A percentile compares a stretch with the other conserved stretches of the same genome.
Conservation (phyloP, 2,329 filamentous ascomycete genomes). For the Botryosphaeria dothidea region DNA sequence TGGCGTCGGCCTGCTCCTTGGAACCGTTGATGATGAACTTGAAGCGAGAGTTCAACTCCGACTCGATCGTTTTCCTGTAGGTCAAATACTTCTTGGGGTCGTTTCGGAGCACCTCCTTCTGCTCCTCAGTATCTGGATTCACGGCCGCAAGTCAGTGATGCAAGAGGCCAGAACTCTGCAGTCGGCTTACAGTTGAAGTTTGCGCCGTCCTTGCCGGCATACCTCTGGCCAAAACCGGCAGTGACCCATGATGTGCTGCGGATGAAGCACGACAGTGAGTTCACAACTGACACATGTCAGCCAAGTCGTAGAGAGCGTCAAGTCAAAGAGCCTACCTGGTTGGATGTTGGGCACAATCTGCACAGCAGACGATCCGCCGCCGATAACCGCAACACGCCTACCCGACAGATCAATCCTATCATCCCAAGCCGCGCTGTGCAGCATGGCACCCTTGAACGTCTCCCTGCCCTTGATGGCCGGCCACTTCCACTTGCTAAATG, state of each 20-base stretch:
- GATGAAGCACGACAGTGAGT: slow-evolving; percentile 49
- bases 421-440: slow-evolving; percentile 47
- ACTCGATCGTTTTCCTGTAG: too few species aligned
- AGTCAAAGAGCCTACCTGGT: neutral
- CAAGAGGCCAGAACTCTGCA: too few species aligned
- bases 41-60: too few species aligned
- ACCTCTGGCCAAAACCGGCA: slow-evolving; percentile 45
- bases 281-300: neutral
- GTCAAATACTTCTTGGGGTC: too few species aligned
- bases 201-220: slow-evolving; percentile 46
- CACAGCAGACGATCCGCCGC: slow-evolving; percentile 35
- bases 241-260: slow-evolving; percentile 54
- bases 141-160: too few species aligned
- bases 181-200: too few species aligned
- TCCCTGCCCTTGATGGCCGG: slow-evolving; percentile 45
- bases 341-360: slow-evolving; percentile 40
- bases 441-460: slow-evolving; percentile 45
- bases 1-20: too few species aligned
- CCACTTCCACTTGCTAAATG: slow-evolving; percentile 42
- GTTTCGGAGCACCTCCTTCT: too few species aligned
- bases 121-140: too few species aligned
- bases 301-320: fast-evolving
- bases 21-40: too few species aligned
- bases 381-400: slow-evolving; percentile 35
- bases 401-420: slow-evolving; percentile 24